Evolutionary conservation across 2,329 filamentous ascomycete genomes (phyloP), one percentile per base, ranked within the genome.

Genomic region (Keithomyces neogunnii): DNA sequence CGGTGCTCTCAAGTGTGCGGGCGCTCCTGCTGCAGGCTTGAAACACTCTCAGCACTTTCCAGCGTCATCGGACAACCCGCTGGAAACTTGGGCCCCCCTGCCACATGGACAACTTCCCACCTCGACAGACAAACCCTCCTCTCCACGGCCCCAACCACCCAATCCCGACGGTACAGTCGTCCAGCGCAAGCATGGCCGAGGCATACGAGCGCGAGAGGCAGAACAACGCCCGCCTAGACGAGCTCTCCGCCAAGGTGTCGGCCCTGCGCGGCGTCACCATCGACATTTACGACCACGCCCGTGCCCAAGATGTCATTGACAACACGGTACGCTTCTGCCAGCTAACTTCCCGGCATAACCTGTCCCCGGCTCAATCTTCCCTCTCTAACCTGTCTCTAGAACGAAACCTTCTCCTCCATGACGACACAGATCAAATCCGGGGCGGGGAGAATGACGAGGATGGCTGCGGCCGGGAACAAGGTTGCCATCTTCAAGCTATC

Each of bases 261-360:
- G 89, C 90, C 49, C 81, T 99, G 56, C 89, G 92, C 64, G 88
- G 88, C 69, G 89, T 99, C 48, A 99, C 93, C 42, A 83, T 97
- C 58, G 90, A 99, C 73, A 99, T 99, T 64, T 96, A 97, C 78
- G 91, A 97, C 72, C 90, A 93, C 67, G 93, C 93, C 47, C 83
- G 89, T 53, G 82, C 88, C 61, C 92, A 97, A 62, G 82, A 87
- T 58, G 81, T 95, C 56, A 88, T 99, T 59, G 89, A 99, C 70
- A 84, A 82, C 63, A 92, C 88, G 39, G 89, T 95, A 77, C 53
- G 82, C 19, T 19, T 19, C 19, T 19, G 19, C 19, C 19, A 19
- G 19, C 19, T 19, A 19, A 19, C 19, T 19, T 19, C 19, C 19
- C 19, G 19, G 19, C 19, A 19, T 19, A 19, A 19, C 19, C 19